Evolutionary conservation across 2,329 filamentous ascomycete species (phyloP), one percentile per base, ranked within the genome.

Genomic region (Trichoderma hamatum): DNA sequence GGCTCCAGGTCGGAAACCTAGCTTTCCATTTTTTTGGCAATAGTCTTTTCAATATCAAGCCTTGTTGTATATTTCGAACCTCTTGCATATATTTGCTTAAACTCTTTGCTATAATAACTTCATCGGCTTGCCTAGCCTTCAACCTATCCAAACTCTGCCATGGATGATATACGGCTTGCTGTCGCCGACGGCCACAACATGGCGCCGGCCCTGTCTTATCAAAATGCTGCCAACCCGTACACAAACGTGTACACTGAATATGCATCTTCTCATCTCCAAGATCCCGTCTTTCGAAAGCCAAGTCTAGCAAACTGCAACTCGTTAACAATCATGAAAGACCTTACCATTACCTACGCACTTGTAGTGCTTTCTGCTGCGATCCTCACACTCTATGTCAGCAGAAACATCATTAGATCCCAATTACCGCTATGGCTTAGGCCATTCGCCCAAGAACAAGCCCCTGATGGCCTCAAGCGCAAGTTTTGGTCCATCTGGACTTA

Each of bases 371-470:
- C 80, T 5, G 56, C 80, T 11, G 72, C 76, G 9, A 72, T 75
- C 5, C 61, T 76, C 26, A 68, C 78, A 21, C 62, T 81, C 19
- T 77, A 80, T 64, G 32, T 79, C 28, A 68, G 61, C 68, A 75
- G 71, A 9, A 65, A 72, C 4, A 73, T 71, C 3, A 67, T 81
- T 6, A 70, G 73, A 2, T 75, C 75, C 3, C 70, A 71, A 3
- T 74, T 80, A 1, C 82, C 83, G 0, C 75, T 73, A 54, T 85
- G 82, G 82, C 74, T 79, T 16, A 78, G 76, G 11, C 79, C 80
- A 1, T 85, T 85, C 69, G 83, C 83, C 3, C 74, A 77, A 10
- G 83, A 85, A 71, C 70, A 79, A 24, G 72, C 58, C 0, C 72
- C 74, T 1, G 71, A 68, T 1, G 39, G 66, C 0, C 49, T 71